A percentile compares a stretch with the other conserved stretches of the same genome.
Conservation (phyloP, 176 grass and related monocot genomes). For the Avena sativa region DNA sequence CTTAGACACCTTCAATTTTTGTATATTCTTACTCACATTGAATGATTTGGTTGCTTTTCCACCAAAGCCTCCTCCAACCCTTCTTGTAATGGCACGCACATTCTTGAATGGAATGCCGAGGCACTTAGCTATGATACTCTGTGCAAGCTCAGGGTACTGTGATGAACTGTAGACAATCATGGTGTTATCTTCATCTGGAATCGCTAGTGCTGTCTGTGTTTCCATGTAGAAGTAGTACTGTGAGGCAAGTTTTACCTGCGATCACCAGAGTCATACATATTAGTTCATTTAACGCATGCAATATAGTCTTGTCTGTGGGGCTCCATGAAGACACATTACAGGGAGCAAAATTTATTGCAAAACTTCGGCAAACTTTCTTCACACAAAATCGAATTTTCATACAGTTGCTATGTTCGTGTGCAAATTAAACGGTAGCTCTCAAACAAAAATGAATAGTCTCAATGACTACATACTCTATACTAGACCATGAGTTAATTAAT, state of each 20-base stretch:
- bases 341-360: background rate
- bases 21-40: conserved; percentile 52
- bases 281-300: conserved; percentile 2
- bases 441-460: background rate
- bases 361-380: background rate
- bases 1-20: background rate
- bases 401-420: background rate
- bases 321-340: background rate
- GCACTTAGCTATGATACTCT: conserved; percentile 62
- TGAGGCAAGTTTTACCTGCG: conserved; percentile 74
- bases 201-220: conserved; percentile 64
- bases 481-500: background rate
- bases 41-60: conserved; percentile 52
- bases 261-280: conserved; percentile 4
- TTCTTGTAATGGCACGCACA: conserved; percentile 78
- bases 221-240: conserved; percentile 90
- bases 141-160: conserved; percentile 55
- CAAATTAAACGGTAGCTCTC: background rate
- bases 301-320: background rate
- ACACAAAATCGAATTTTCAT: background rate
- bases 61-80: conserved; percentile 81
- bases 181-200: conserved; percentile 81
- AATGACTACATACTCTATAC: background rate
- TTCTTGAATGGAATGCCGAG: conserved; percentile 66
- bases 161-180: conserved; percentile 66